These are phyloP conservation scores for Alternaria arbusti DNA, from an alignment of 2,329 filamentous ascomycete genomes.

Conservation along the genomic window DNA sequence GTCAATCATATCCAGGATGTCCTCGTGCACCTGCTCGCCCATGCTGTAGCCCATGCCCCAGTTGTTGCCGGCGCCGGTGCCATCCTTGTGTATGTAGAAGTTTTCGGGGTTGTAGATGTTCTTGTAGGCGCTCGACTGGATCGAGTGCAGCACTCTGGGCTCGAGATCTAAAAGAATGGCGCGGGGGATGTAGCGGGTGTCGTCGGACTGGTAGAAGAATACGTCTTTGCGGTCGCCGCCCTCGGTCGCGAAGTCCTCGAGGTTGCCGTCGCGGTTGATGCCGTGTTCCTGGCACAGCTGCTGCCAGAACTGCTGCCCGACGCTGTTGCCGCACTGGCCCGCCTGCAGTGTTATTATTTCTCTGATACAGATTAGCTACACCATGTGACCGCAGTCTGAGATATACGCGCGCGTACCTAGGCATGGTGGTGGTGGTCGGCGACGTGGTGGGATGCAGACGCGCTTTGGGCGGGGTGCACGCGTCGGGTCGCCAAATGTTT, in stretches of 20 bases:
- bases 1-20: slow-evolving; percentile 99
- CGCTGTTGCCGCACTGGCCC: slow-evolving; percentile 99
- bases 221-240: slow-evolving; percentile 98
- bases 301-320: slow-evolving; percentile 98
- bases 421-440: slow-evolving; percentile 42
- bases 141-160: slow-evolving; percentile 87
- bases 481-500: slow-evolving; percentile 28
- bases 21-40: slow-evolving; percentile 89
- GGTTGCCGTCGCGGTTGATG: slow-evolving; percentile 95
- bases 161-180: slow-evolving; percentile 96
- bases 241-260: slow-evolving; percentile 97
- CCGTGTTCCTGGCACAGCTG: slow-evolving; percentile 98
- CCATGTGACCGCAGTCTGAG: background rate
- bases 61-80: slow-evolving; percentile 93
- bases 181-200: slow-evolving; percentile 96
- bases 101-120: slow-evolving; percentile 99
- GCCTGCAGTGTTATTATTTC: slow-evolving; percentile 99
- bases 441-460: slow-evolving; percentile 35
- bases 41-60: slow-evolving; percentile 97
- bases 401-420: slow-evolving; percentile 37
- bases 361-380: slow-evolving; percentile 57
- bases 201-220: slow-evolving; percentile 98
- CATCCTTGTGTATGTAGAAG: slow-evolving; percentile 95
- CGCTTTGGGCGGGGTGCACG: slow-evolving; percentile 39
- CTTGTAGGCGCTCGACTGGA: slow-evolving; percentile 91